Conservation (phyloP, 2,329 filamentous ascomycete species). For the Fulvia fulva region DNA sequence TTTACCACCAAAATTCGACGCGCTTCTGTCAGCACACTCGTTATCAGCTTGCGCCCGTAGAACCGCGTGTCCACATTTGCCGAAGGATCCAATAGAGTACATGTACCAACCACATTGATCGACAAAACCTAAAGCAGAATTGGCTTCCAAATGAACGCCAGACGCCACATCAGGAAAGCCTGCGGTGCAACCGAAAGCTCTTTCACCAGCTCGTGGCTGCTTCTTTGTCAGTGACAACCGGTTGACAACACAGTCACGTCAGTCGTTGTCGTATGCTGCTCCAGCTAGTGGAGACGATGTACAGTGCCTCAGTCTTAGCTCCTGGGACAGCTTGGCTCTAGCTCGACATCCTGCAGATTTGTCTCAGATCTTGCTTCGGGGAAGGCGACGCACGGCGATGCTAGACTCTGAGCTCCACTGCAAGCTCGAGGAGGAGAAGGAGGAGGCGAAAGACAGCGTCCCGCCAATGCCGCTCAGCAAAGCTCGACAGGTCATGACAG, state of each 20-base stretch:
- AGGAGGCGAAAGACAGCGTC: not conserved
- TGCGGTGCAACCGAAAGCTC: not conserved
- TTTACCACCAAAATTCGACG: not conserved
- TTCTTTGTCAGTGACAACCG: not conserved
- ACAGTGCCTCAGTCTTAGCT: not conserved
- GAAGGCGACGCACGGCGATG: not conserved
- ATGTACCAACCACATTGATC: constrained; percentile 5
- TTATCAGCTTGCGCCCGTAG: not conserved
- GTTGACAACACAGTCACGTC: not conserved
- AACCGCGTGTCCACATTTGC: too few relatives aligned
- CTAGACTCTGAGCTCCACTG: not conserved
- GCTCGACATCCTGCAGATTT: not conserved
- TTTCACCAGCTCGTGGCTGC: not conserved
- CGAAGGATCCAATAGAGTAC: not conserved
- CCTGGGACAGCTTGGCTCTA: not conserved
- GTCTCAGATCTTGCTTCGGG: not conserved
- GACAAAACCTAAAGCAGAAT: not conserved
- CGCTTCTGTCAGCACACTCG: not conserved
- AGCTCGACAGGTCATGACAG: not conserved
- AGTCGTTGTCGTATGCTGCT: not conserved
- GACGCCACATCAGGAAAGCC: not conserved
- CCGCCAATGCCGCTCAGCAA: too few relatives aligned
- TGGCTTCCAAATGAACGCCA: not conserved
- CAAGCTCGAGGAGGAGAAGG: not conserved
- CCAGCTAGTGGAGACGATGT: not conserved